These are phyloP conservation scores for Nannizzia gypsea DNA, from an alignment of 2,329 filamentous ascomycete genomes.

Conservation along the genomic window DNA sequence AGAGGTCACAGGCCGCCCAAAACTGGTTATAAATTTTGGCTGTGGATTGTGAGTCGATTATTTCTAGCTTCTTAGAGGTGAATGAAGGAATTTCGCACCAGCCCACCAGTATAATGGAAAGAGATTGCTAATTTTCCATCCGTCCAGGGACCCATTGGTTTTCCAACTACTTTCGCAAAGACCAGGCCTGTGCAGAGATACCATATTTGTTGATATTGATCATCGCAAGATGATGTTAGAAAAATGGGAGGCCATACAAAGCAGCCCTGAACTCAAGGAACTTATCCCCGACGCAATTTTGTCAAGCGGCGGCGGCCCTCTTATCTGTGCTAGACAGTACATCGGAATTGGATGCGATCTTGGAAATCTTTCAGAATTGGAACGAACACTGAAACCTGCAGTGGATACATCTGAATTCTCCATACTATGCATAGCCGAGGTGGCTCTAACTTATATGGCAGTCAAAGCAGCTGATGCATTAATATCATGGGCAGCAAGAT, in stretches of 20 bases:
- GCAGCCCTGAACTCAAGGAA: slow-evolving; percentile 48
- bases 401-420: slow-evolving; percentile 44
- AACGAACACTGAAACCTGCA: slow-evolving; percentile 46
- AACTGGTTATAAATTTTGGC: slow-evolving; percentile 71
- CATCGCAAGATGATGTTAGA: slow-evolving; percentile 66
- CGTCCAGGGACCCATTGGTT: slow-evolving; percentile 64
- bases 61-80: background rate
- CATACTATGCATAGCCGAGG: slow-evolving; percentile 75
- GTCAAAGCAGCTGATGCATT: slow-evolving; percentile 58
- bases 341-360: slow-evolving; percentile 73
- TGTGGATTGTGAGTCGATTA: slow-evolving; percentile 66
- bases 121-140: background rate
- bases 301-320: slow-evolving; percentile 28
- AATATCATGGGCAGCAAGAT: slow-evolving; percentile 62
- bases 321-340: slow-evolving; percentile 59
- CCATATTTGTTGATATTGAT: slow-evolving; percentile 72
- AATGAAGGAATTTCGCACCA: too few relatives aligned
- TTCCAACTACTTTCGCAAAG: slow-evolving; percentile 69
- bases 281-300: slow-evolving; percentile 38
- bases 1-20: slow-evolving; percentile 44
- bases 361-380: slow-evolving; percentile 51
- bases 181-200: slow-evolving; percentile 44
- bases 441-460: slow-evolving; percentile 85
- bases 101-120: too few relatives aligned
- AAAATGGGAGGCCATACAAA: slow-evolving; percentile 57